phyloP scores from a whole-genome alignment of 2,329 filamentous ascomycete genomes.

The Aspergillus chevalieri region DNA sequence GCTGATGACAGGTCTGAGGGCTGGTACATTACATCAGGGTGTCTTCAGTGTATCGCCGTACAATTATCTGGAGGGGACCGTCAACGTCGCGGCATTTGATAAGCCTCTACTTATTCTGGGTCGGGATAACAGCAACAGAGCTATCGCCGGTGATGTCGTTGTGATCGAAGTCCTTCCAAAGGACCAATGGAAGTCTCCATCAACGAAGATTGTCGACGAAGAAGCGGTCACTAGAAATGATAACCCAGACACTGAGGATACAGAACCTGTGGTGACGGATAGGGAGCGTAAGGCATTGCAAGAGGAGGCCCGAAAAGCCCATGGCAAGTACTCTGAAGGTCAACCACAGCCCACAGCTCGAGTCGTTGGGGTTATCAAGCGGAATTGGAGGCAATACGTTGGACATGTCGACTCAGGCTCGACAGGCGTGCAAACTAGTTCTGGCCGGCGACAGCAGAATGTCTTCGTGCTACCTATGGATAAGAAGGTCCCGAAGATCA shows the following conservation, averaged over 20 bases:
- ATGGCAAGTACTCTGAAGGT: conserved; percentile 68
- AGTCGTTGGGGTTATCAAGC: conserved; percentile 86
- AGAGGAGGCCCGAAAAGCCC: conserved; percentile 81
- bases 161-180: conserved; percentile 89
- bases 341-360: conserved; percentile 82
- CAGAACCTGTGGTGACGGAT: conserved; percentile 74
- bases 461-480: conserved; percentile 98
- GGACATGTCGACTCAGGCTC: conserved; percentile 89
- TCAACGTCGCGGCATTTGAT: conserved; percentile 83
- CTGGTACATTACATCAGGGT: conserved; percentile 84
- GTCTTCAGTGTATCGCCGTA: conserved; percentile 95
- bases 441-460: conserved; percentile 79
- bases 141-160: conserved; percentile 85
- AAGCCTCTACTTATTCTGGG: conserved; percentile 83
- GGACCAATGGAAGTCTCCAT: conserved; percentile 95
- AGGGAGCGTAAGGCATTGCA: conserved; percentile 80
- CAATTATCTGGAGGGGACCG: conserved; percentile 92
- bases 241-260: conserved; percentile 75
- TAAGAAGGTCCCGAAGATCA: conserved; percentile 93
- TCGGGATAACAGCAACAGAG: conserved; percentile 90
- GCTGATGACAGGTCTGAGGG: conserved; percentile 89
- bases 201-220: conserved; percentile 92
- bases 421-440: conserved; percentile 64
- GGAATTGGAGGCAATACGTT: conserved; percentile 97
- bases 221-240: conserved; percentile 88